phyloP scores from a whole-genome alignment of 1,284 basidiomycete species.

The Boletus hoseneyae region DNA sequence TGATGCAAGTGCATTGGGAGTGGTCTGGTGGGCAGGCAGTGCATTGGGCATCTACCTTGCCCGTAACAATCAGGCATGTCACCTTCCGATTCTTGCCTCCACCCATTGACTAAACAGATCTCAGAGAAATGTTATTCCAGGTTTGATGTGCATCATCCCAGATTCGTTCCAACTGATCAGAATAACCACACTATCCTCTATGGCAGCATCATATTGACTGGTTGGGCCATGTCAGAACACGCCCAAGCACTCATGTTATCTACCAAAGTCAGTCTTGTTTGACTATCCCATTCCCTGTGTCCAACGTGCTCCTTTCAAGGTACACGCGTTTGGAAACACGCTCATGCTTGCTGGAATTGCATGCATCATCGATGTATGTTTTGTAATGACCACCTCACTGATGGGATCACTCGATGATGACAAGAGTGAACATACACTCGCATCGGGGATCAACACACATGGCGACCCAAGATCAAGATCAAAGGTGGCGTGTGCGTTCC shows the following conservation, averaged over 20 bases:
- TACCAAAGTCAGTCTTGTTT: constrained; percentile 53
- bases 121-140: constrained; percentile 78
- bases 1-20: constrained; percentile 38
- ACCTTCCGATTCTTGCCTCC: background rate
- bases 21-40: constrained; percentile 87
- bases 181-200: background rate
- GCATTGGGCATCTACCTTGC: constrained; percentile 84
- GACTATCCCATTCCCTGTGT: background rate
- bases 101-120: background rate
- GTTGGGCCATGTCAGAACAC: constrained; percentile 95
- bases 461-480: constrained; percentile 25
- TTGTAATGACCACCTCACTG: constrained; percentile 47
- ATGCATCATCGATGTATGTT: constrained; percentile 86
- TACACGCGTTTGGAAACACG: constrained; percentile 84
- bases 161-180: constrained; percentile 3
- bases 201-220: constrained; percentile 78
- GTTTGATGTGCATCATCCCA: constrained; percentile 62
- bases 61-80: constrained; percentile 67
- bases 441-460: constrained; percentile 25
- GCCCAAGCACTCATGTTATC: constrained; percentile 83
- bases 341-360: constrained; percentile 84
- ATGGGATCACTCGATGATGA: constrained; percentile 38
- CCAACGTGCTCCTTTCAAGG: constrained; percentile 40
- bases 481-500: constrained; percentile 60
- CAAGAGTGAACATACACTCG: constrained; percentile 63